These are phyloP conservation scores for Cryptococcus deneoformans DNA, from an alignment of 1,284 basidiomycete species.

Conservation along the genomic window DNA sequence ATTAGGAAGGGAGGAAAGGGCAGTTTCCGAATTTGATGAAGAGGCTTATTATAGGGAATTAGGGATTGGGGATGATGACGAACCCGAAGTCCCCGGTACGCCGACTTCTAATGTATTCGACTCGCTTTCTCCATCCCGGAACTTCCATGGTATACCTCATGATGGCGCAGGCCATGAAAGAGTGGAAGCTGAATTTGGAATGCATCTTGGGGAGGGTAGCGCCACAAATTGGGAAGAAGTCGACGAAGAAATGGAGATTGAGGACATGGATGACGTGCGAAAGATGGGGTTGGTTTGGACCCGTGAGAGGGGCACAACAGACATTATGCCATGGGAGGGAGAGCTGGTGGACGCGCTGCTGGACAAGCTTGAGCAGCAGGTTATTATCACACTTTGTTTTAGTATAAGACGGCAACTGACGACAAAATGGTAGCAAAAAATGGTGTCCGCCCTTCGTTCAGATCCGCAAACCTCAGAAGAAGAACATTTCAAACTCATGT, in stretches of 20 bases:
- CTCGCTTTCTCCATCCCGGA: neutral
- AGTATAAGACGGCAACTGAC: neutral
- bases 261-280: slow-evolving; percentile 38
- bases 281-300: slow-evolving; percentile 72
- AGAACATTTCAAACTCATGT: slow-evolving; percentile 83
- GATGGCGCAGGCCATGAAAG: neutral
- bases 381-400: slow-evolving; percentile 35
- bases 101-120: neutral
- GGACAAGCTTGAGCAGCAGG: slow-evolving; percentile 83
- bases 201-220: too few relatives aligned
- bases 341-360: slow-evolving; percentile 67
- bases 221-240: slow-evolving; percentile 3
- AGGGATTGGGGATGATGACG: neutral
- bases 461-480: slow-evolving; percentile 81
- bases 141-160: neutral
- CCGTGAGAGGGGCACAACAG: slow-evolving; percentile 78
- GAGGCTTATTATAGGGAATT: neutral
- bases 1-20: neutral
- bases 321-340: slow-evolving; percentile 72
- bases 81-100: neutral
- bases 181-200: neutral
- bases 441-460: slow-evolving; percentile 58
- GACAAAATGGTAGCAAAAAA: slow-evolving; percentile 24
- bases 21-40: neutral
- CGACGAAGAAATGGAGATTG: slow-evolving; percentile 18